These are phyloP conservation scores for Rhodotorula babjevae DNA, from an alignment of 768 basidiomycete genomes.

Conservation along the genomic window DNA sequence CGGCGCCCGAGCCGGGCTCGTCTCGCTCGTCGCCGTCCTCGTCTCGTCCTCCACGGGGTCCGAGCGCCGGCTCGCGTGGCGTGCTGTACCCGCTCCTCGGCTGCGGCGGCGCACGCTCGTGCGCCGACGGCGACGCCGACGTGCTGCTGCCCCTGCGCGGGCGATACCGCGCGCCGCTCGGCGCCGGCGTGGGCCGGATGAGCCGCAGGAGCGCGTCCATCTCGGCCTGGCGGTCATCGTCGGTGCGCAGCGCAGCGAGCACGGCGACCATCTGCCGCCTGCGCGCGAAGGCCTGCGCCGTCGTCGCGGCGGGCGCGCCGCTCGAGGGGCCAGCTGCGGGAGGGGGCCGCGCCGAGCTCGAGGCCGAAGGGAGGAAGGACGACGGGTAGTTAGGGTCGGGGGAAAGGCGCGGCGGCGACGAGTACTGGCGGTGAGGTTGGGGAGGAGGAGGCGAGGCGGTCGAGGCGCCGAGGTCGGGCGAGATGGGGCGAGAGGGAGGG, in stretches of 20 bases:
- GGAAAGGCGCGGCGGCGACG: constrained; percentile 13
- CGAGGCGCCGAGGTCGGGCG: background rate
- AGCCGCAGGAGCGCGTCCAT: constrained; percentile 20
- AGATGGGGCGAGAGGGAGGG: background rate
- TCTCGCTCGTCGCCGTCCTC: background rate
- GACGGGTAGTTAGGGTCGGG: background rate
- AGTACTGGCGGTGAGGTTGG: background rate
- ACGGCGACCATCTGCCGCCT: constrained; percentile 35
- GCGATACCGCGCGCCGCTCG: background rate
- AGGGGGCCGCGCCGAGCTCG: background rate
- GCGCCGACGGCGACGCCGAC: no score
- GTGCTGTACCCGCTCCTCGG: background rate
- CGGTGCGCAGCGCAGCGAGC: constrained; percentile 15
- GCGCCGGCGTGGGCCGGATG: background rate
- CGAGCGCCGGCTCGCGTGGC: background rate
- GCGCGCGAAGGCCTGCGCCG: constrained; percentile 24
- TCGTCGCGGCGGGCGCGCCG: background rate
- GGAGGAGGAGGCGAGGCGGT: background rate
- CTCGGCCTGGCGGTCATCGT: constrained; percentile 30
- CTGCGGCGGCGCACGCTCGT: no score
- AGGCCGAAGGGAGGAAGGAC: background rate
- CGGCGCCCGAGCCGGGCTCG: background rate
- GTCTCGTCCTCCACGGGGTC: background rate
- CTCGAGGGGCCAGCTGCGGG: background rate
- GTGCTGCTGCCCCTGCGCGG: background rate